Percentiles rank a stretch among this genome's conserved stretches.
Conservation (phyloP, 2,329 filamentous ascomycete genomes). For the Nigrospora osmanthi region DNA sequence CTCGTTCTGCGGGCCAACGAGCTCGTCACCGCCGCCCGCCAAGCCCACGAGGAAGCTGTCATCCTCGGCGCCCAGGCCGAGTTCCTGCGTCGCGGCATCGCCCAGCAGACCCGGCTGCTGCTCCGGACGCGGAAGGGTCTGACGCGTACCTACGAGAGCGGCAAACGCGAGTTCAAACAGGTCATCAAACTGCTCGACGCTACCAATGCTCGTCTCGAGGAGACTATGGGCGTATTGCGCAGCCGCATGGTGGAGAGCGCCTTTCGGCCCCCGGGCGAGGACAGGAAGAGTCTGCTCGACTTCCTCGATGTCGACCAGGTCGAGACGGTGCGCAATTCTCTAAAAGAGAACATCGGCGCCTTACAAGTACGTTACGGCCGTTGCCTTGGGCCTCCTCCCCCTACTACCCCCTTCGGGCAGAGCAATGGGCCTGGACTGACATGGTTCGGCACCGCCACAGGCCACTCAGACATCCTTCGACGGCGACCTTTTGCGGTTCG, state of each 20-base stretch:
- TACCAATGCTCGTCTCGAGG: constrained; percentile 55
- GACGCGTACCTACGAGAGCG: constrained; percentile 47
- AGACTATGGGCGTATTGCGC: constrained; percentile 58
- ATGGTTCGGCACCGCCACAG: constrained; percentile 21
- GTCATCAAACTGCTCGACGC: constrained; percentile 59
- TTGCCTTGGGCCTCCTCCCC: no score
- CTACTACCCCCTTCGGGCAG: no score
- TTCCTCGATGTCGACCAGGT: constrained; percentile 71
- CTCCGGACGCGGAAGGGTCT: constrained; percentile 42
- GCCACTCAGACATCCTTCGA: constrained; percentile 66
- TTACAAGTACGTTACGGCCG: constrained; percentile 44
- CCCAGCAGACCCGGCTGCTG: constrained; percentile 46
- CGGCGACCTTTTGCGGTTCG: constrained; percentile 66
- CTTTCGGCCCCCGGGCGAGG: constrained; percentile 52
- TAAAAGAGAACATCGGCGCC: constrained; percentile 65
- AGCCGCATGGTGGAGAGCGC: constrained; percentile 56
- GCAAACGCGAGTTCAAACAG: constrained; percentile 51
- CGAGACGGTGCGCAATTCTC: constrained; percentile 52
- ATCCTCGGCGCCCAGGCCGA: constrained; percentile 61
- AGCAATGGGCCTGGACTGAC: neutral
- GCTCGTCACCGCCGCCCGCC: constrained; percentile 68
- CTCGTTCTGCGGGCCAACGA: constrained; percentile 82
- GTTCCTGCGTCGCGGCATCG: constrained; percentile 59
- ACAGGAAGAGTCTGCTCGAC: constrained; percentile 59
- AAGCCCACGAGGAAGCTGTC: constrained; percentile 70